Conservation (phyloP, 129 eudicot species). For the Tagetes erecta region DNA sequence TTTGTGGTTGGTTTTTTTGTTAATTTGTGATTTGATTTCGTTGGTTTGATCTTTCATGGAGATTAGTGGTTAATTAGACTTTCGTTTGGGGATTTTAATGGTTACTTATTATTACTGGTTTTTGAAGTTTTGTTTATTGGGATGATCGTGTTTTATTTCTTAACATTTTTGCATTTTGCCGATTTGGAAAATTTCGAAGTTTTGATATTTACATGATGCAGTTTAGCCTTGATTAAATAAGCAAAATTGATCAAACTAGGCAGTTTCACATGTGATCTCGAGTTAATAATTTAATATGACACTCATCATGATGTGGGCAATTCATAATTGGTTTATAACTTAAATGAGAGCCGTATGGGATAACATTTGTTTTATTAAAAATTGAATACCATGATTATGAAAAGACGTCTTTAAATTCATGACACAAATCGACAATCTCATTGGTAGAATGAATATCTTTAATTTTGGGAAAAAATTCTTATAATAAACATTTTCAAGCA, state of each 20-base stretch:
- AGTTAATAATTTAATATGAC: too few relatives aligned
- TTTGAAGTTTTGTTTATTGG: neutral
- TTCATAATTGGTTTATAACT: too few relatives aligned
- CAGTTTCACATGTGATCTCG: too few relatives aligned
- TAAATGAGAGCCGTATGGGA: neutral
- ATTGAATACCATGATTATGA: neutral
- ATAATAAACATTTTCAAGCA: too few relatives aligned
- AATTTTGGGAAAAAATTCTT: too few relatives aligned
- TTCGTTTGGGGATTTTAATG: conserved; percentile 9
- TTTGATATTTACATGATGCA: neutral
- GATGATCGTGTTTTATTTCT: neutral
- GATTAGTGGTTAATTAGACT: conserved; percentile 25
- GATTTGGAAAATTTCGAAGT: neutral
- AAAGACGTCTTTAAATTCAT: too few relatives aligned
- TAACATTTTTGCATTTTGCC: neutral
- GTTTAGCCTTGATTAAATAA: neutral
- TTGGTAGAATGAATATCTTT: neutral
- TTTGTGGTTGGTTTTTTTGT: neutral
- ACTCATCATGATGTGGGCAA: too few relatives aligned
- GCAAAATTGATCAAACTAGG: neutral
- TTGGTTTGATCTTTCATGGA: conserved; percentile 14
- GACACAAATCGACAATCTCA: too few relatives aligned
- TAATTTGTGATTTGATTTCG: conserved; percentile 24
- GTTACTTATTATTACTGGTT: neutral
- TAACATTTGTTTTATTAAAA: neutral